Conservation (phyloP, 129 eudicot genomes). For the Flaveria robusta region DNA sequence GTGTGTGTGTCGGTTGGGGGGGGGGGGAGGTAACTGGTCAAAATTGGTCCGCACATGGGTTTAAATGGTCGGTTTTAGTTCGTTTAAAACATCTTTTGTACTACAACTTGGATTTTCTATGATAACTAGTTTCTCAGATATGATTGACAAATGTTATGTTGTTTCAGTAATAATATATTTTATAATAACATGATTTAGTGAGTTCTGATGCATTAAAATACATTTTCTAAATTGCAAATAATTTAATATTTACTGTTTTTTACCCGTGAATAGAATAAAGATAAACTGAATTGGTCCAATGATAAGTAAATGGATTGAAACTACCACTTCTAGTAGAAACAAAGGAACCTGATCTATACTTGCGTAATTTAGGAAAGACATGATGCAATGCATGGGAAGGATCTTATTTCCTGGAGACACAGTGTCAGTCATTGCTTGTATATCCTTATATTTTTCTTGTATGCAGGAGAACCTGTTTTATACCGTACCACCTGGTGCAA, state of each 20-base stretch:
- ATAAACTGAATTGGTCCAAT: background rate
- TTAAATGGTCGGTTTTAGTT: background rate
- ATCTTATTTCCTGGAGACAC: conserved; percentile 15
- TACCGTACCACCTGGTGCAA: conserved; percentile 72
- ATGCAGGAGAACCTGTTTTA: conserved; percentile 85
- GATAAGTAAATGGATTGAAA: background rate
- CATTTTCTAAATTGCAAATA: background rate
- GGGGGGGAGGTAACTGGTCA: background rate
- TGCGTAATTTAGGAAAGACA: conserved; percentile 11
- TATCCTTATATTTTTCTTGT: background rate
- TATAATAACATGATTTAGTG: background rate
- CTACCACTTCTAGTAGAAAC: conserved; percentile 6
- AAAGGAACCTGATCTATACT: conserved; percentile 15
- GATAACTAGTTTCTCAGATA: background rate
- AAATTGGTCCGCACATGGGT: background rate
- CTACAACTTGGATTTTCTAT: background rate
- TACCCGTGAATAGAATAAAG: background rate
- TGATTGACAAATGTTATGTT: background rate
- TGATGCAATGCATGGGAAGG: background rate
- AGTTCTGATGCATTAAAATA: background rate
- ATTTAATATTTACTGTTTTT: background rate
- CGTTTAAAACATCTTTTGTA: background rate
- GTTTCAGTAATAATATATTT: background rate
- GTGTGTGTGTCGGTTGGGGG: background rate
- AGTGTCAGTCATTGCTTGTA: conserved; percentile 2